Evolutionary conservation across 2,329 filamentous ascomycete species (phyloP), one percentile per base, ranked within the genome.

Genomic region (Ophiocordyceps robertsii): DNA sequence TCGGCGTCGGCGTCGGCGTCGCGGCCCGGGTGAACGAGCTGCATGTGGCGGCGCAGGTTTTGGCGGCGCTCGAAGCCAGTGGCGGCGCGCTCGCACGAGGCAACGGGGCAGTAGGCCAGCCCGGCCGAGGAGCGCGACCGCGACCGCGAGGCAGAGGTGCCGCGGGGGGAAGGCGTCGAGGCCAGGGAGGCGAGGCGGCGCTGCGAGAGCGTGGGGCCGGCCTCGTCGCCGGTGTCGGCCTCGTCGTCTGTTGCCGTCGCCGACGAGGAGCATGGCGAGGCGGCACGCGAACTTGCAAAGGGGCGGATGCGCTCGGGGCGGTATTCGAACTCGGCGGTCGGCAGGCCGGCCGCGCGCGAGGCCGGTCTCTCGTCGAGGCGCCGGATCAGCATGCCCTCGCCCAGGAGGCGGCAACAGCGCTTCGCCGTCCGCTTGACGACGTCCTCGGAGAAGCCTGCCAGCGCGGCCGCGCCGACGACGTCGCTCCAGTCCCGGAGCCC

Each of bases 401-500:
- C 73, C 51, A 95, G 95, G 0, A 95, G 65, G 38, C 74, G 66
- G 3, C 82, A 76, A 53, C 89, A 96, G 39, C 90, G 74, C 53
- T 79, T 70, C 2, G 82, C 74, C 0, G 87, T 75, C 29, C 84
- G 75, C 41, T 78, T 73, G 12, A 95, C 62, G 1, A 79, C 82
- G 1, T 65, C 59, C 0, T 68, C 60, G 1, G 82, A 66, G 61
- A 88, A 89, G 0, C 84, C 86, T 2, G 75, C 75, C 40, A 93
- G 63, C 0, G 84, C 73, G 3, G 90, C 90, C 1, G 87, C 70
- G 1, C 84, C 84, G 27, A 95, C 63, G 2, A 95, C 74, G 50
- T 94, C 85, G 50, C 79, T 83, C 90, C 90, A 96, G 62, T 93
- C 84, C 19, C 84, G 73, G 12, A 77, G 64, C 13, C 59, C 68